A percentile compares a stretch with the other conserved stretches of the same genome.
Conservation (phyloP, 1,284 basidiomycete genomes). For the Rhizopogon hawkerae region DNA sequence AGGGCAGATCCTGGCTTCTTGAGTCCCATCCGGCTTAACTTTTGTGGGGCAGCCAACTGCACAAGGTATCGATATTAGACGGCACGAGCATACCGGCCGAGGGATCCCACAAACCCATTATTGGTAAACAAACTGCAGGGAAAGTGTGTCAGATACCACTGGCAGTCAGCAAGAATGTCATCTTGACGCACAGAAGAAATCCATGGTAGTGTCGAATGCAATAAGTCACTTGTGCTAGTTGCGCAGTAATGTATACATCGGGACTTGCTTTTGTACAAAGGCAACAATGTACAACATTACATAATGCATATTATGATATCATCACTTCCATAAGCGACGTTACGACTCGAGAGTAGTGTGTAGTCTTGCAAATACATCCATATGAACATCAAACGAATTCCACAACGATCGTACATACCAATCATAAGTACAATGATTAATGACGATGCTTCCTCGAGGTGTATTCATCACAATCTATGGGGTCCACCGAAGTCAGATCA, state of each 20-base stretch:
- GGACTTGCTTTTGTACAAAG: background rate
- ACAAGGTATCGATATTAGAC: background rate
- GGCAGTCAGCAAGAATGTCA: background rate
- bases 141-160: constrained; percentile 3
- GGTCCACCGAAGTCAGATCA: background rate
- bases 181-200: constrained; percentile 28
- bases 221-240: no score
- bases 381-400: background rate
- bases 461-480: background rate
- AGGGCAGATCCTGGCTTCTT: constrained; percentile 38
- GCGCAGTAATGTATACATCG: background rate
- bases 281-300: no score
- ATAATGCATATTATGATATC: no score
- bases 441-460: background rate
- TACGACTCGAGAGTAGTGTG: no score
- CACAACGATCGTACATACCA: background rate
- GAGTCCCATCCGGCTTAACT: constrained; percentile 36
- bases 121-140: constrained; percentile 38
- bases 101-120: constrained; percentile 32
- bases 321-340: no score
- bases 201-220: constrained; percentile 15
- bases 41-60: constrained; percentile 45
- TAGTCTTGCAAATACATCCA: background rate
- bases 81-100: background rate
- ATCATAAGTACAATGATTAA: background rate